Evolutionary conservation across 1,139 yeast species (phyloP).

Genomic region (Protomyces inouyei): DNA sequence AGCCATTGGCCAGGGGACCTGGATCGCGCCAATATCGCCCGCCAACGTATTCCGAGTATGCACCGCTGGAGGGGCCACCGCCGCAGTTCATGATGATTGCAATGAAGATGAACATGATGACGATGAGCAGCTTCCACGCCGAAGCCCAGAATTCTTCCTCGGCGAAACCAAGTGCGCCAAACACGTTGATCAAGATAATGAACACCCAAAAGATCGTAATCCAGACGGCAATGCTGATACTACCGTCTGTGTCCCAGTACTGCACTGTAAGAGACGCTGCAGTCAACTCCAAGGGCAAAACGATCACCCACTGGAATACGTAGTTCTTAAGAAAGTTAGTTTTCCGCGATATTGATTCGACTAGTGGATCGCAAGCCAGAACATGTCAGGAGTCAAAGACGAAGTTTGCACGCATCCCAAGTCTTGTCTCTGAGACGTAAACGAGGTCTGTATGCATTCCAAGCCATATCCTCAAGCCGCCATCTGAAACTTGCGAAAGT

Average conservation of each 20-base stretch:
- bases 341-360: no score
- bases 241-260: slow-evolving; percentile 53
- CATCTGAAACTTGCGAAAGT: no score
- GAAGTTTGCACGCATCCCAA: no score
- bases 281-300: slow-evolving; percentile 64
- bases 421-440: no score
- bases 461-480: no score
- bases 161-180: slow-evolving; percentile 70
- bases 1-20: slow-evolving; percentile 53
- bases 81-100: slow-evolving; percentile 62
- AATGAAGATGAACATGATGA: slow-evolving; percentile 59
- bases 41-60: slow-evolving; percentile 54
- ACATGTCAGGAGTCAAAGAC: no score
- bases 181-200: slow-evolving; percentile 54
- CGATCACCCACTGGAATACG: slow-evolving; percentile 69
- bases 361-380: no score
- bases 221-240: slow-evolving; percentile 61
- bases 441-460: no score
- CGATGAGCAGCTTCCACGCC: slow-evolving; percentile 55
- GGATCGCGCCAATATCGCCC: slow-evolving; percentile 58
- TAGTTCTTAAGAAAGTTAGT: slow-evolving; percentile 45
- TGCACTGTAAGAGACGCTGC: slow-evolving; percentile 69
- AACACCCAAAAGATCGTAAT: slow-evolving; percentile 59
- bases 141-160: slow-evolving; percentile 67
- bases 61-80: slow-evolving; percentile 51